Percentiles rank a stretch among this genome's conserved stretches.
phyloP scores from a whole-genome alignment of 2,329 filamentous ascomycete species.

The Claviceps spartinae region DNA sequence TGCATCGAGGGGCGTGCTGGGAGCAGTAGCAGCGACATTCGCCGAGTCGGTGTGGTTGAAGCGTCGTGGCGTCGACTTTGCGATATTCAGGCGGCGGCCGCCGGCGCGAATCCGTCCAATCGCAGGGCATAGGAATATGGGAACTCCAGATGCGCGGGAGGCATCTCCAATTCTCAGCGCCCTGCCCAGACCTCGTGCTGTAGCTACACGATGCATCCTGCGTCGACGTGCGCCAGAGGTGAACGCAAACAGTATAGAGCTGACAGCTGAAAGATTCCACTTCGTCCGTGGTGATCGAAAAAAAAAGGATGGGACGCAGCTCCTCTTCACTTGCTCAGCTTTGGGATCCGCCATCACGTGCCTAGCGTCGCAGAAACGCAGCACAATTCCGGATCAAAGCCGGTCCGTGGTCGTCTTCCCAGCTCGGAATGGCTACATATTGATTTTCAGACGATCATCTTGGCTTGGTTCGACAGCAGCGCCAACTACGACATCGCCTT shows the following conservation, averaged over 20 bases:
- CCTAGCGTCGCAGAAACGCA: not conserved
- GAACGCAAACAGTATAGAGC: no score
- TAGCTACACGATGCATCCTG: constrained; percentile 30
- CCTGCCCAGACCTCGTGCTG: constrained; percentile 28
- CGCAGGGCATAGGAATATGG: constrained; percentile 35
- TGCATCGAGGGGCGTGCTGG: not conserved
- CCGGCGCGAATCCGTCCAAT: constrained; percentile 14
- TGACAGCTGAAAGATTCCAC: no score
- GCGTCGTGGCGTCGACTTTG: constrained; percentile 9
- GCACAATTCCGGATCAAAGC: constrained; percentile 11
- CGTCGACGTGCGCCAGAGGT: no score
- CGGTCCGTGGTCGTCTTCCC: constrained; percentile 7
- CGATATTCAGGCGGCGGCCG: constrained; percentile 1
- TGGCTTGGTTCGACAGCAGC: not conserved
- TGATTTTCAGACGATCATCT: not conserved
- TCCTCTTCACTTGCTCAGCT: no score
- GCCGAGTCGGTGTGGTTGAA: constrained; percentile 14
- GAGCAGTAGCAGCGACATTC: constrained; percentile 1
- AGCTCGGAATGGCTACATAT: not conserved
- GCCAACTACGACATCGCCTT: not conserved
- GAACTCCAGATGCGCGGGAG: constrained; percentile 24
- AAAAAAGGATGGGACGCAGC: no score
- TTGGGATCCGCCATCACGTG: no score
- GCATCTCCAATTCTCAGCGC: constrained; percentile 29
- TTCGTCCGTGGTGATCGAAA: no score